Evolutionary conservation across 495 filamentous ascomycete species (phyloP).

Genomic region (Penicillium salamii): DNA sequence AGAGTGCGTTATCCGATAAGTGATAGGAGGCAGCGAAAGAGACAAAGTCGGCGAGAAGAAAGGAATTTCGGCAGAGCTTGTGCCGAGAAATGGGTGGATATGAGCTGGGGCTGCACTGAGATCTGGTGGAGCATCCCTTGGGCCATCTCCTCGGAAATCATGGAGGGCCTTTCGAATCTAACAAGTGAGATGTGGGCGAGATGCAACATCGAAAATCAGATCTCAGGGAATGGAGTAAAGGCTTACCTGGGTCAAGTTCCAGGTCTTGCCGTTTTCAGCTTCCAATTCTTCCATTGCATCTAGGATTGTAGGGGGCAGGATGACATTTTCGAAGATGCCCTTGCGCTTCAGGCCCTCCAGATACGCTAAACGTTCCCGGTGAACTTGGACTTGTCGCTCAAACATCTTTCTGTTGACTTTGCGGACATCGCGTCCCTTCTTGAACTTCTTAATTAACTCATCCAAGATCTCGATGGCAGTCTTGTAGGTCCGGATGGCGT

Average conservation of each 20-base stretch:
- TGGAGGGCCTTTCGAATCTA: slow-evolving; percentile 15
- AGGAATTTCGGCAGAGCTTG: slow-evolving; percentile 6
- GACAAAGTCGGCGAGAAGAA: slow-evolving; percentile 8
- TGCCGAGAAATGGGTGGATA: slow-evolving; percentile 11
- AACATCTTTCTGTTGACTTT: slow-evolving; percentile 21
- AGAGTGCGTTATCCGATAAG: slow-evolving; percentile 16
- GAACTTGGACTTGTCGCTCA: slow-evolving; percentile 15
- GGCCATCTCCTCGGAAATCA: not conserved
- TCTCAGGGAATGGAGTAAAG: not conserved
- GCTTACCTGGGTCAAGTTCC: slow-evolving; percentile 14
- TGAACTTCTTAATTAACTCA: slow-evolving; percentile 7
- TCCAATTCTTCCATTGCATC: slow-evolving; percentile 13
- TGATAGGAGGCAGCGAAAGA: slow-evolving; percentile 1
- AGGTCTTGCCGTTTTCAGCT: not conserved
- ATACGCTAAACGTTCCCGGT: slow-evolving; percentile 14
- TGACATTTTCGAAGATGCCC: slow-evolving; percentile 7
- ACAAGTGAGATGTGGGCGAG: not conserved
- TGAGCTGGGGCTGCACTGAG: slow-evolving; percentile 2
- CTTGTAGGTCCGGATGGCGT: slow-evolving; percentile 28
- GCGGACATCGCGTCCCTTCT: slow-evolving; percentile 10
- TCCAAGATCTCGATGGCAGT: slow-evolving; percentile 16
- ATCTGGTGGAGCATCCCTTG: not conserved
- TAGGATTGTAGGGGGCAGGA: slow-evolving; percentile 11
- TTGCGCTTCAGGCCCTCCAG: slow-evolving; percentile 7
- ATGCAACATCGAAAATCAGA: not conserved